phyloP scores from a whole-genome alignment of 306 rosid species.

The Lathyrus sativus region DNA sequence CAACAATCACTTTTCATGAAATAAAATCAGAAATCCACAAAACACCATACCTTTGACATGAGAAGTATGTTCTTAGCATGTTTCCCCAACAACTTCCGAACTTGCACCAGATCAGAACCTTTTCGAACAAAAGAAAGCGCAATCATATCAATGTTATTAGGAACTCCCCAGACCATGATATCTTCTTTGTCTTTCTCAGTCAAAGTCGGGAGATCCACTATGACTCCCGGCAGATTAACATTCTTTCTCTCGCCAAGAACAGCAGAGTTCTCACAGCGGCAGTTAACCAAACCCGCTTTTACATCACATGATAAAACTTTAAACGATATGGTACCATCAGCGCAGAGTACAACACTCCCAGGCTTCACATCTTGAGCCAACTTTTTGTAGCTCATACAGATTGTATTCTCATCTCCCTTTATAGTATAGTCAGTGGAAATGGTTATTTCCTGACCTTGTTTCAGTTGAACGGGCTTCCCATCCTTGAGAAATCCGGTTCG shows the following conservation, averaged over 20 bases:
- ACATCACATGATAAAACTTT: constrained; percentile 70
- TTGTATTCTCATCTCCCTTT: constrained; percentile 80
- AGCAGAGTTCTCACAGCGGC: constrained; percentile 93
- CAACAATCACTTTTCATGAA: constrained; percentile 11
- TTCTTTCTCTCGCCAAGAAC: constrained; percentile 95
- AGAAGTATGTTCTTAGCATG: constrained; percentile 88
- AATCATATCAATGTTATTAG: constrained; percentile 90
- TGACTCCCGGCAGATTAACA: constrained; percentile 91
- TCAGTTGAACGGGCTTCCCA: constrained; percentile 73
- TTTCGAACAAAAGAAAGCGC: constrained; percentile 95
- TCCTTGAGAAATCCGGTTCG: constrained; percentile 97
- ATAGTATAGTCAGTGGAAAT: constrained; percentile 82
- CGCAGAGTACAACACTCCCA: constrained; percentile 82
- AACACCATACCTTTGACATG: constrained; percentile 78
- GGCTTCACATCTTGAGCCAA: constrained; percentile 88
- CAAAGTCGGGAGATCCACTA: constrained; percentile 93
- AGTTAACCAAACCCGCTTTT: constrained; percentile 61
- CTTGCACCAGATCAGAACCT: constrained; percentile 91
- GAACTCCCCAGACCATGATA: constrained; percentile 83
- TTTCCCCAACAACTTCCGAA: constrained; percentile 75
- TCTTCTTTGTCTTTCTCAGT: constrained; percentile 95
- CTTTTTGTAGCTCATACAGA: constrained; percentile 96
- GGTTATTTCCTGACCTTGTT: constrained; percentile 76
- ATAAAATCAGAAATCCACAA: not conserved
- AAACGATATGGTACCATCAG: constrained; percentile 95